A percentile compares a stretch with the other conserved stretches of the same genome.
Evolutionary conservation across 768 basidiomycete species (phyloP).

Genomic region (Phylloporus sp.): DNA sequence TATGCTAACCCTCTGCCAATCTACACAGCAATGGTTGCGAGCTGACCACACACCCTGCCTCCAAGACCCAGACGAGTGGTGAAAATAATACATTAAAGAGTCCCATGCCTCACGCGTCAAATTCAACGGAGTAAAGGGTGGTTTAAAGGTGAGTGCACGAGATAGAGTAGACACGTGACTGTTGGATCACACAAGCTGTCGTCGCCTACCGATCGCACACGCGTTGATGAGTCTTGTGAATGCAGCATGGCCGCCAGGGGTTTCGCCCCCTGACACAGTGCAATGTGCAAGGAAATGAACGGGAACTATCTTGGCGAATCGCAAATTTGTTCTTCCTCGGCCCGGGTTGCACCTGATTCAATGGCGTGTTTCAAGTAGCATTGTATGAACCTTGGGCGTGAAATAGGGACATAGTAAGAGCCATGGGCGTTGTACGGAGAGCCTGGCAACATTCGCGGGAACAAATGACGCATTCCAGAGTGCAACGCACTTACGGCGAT

Average conservation of each 20-base stretch:
- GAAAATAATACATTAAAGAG: too few relatives aligned
- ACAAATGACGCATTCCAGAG: background rate
- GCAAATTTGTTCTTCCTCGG: conserved; percentile 12
- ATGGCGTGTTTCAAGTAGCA: background rate
- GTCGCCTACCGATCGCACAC: conserved; percentile 15
- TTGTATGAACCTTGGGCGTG: background rate
- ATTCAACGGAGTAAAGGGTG: too few relatives aligned
- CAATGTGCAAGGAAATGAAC: conserved; percentile 20
- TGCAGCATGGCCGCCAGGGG: conserved; percentile 25
- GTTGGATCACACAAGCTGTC: background rate
- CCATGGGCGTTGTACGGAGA: background rate
- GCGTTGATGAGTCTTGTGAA: conserved; percentile 20
- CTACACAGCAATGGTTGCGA: conserved; percentile 1
- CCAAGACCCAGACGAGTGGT: too few relatives aligned
- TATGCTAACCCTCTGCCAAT: conserved; percentile 5
- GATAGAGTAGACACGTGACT: background rate
- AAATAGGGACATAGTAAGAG: background rate
- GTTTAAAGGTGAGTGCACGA: background rate
- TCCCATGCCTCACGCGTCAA: too few relatives aligned
- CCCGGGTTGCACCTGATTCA: conserved; percentile 6
- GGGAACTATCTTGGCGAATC: conserved; percentile 21
- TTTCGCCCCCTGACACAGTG: conserved; percentile 12
- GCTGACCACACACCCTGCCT: background rate
- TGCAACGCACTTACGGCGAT: conserved; percentile 7
- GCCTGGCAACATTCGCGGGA: conserved; percentile 20